Evolutionary conservation across 306 rosid species (phyloP), one percentile per base, ranked within the genome.

Genomic region (Cucumis melo): DNA sequence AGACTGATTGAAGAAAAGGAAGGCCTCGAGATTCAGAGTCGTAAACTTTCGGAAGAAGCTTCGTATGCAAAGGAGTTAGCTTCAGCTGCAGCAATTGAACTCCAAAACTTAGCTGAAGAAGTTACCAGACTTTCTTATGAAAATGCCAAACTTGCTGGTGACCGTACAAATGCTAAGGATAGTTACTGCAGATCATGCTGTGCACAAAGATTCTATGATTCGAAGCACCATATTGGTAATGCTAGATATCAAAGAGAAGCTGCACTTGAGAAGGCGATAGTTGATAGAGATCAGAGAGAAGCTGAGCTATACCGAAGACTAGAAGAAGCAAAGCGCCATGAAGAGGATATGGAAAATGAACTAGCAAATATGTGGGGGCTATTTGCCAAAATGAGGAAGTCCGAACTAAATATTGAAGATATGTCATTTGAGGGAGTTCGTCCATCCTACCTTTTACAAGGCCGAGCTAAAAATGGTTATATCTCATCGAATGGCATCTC

Each of bases 41-140:
- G 12, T 80, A 92, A 89, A 81, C 88, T 92, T 46, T 84, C 90
- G 13, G 92, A 90, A 82, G 98, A 92, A 86, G 91, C 96, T 71
- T 88, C 96, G 46, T 90, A 90, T 80, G 98, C 98, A 34, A 89
- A 92, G 84, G 96, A 92, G 88, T 83, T 92, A 82, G 96, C 98
- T 73, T 80, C 94, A 39, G 96, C 96, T 80, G 93, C 98, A 59
- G 96, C 92, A 64, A 83, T 86, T 80, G 96, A 92, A 81, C 96
- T 90, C 63, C 85, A 83, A 84, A 92, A 89, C 79, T 87, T 90
- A 84, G 94, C 93, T 74, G 90, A 89, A 91, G 92, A 90, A 90
- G 96, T 89, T 56, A 90, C 96, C 74, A 92, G 83, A 76, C 93
- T 89, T 73, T 87, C 92, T 57, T 87, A 87, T 77, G 92, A 88